A percentile compares a stretch with the other conserved stretches of the same genome.
Evolutionary conservation across 805 yeast species (phyloP).

Genomic region (Cephaloascus fragrans): DNA sequence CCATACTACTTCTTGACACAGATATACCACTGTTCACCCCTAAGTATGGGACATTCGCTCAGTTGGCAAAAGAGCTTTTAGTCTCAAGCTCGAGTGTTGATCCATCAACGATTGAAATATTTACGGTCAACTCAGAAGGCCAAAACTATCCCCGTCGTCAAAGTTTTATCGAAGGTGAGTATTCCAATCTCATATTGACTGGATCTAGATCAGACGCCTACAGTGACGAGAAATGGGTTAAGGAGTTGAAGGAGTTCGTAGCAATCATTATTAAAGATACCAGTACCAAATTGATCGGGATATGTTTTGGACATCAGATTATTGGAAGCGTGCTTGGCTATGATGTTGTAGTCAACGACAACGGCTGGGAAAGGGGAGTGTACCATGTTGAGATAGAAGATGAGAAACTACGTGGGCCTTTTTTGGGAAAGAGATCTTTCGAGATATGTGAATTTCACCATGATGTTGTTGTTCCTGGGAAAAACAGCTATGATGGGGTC

Average conservation of each 20-base stretch:
- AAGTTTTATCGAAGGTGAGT: not conserved
- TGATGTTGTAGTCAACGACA: conserved; percentile 42
- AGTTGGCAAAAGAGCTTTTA: too few species aligned
- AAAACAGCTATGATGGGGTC: conserved; percentile 16
- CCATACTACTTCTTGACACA: not conserved
- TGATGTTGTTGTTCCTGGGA: conserved; percentile 41
- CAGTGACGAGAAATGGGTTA: conserved; percentile 31
- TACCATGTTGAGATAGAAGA: conserved; percentile 37
- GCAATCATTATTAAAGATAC: conserved; percentile 4
- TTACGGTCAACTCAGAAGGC: too few species aligned
- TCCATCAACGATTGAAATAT: too few species aligned
- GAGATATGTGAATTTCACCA: conserved; percentile 47
- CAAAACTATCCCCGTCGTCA: not conserved
- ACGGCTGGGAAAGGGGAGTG: conserved; percentile 71
- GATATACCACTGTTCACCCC: not conserved
- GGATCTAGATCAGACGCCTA: conserved; percentile 44
- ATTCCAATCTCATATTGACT: conserved; percentile 17
- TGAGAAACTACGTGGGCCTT: conserved; percentile 19
- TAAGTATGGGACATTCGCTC: not conserved
- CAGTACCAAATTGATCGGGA: conserved; percentile 47
- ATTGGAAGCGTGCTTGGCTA: conserved; percentile 59
- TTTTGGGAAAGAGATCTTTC: conserved; percentile 13
- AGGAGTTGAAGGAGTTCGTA: conserved; percentile 24
- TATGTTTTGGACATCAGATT: conserved; percentile 87
- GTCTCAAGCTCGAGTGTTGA: too few species aligned